Evolutionary conservation across 257 asterid species (phyloP), one percentile per base, ranked within the genome.

Genomic region (Hygrophila difformis): DNA sequence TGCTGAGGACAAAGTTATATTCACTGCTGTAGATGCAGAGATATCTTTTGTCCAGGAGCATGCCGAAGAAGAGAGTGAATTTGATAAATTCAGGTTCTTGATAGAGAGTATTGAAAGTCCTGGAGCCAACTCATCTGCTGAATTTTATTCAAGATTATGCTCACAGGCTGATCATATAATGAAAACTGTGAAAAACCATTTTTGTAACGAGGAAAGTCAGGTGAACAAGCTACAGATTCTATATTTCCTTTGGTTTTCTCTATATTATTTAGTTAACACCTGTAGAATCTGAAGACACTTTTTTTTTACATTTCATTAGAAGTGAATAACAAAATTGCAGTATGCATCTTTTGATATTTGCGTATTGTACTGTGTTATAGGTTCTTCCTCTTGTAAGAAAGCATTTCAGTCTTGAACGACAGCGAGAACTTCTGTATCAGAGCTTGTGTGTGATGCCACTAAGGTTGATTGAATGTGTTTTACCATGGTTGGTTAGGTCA

Each of bases 1-100:
- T 73, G 97, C 97, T 16, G 97, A 89, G 91, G 97, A 89, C 72
- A 75, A 79, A 71, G 86, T 89, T 63, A 79, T 85, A 73, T 89
- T 85, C 76, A 96, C 97, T 55, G 94, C 94, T 19, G 84, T 85
- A 47, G 96, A 82, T 69, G 77, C 73, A 42, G 93, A 82, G 67
- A 65, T 85, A 58, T 89, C 93, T 47, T 89, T 89, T 72, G 91
- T 71, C 38, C 87, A 85, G 73, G 97, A 89, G 77, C 97, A 89
- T 53, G 89, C 93, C 13, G 96, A 75, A 68, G 97, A 85, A 74
- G 97, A 85, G 79, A 82, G 74, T 48, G 93, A 85, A 71, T 88
- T 88, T 47, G 86, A 75, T 62, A 88, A 82, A 62, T 82, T 89
- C 66, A 74, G 96, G 65, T 79, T 70, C 64, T 70, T 89, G 70